Evolutionary conservation across 495 filamentous ascomycete species (phyloP).

Genomic region (Lichina pygmaea): DNA sequence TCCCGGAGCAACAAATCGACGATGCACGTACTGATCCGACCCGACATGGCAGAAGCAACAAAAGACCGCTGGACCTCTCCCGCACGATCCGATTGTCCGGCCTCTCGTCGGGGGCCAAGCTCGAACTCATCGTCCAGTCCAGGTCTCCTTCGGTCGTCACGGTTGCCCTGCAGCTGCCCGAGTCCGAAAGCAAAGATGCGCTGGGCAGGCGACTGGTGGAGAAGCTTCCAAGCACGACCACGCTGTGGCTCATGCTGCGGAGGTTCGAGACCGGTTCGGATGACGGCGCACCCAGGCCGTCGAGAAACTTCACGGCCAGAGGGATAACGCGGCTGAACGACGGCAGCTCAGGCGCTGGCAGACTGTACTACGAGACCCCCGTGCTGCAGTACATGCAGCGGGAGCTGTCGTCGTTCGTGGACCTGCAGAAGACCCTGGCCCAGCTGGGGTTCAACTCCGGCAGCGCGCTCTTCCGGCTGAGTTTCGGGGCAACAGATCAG

Average conservation of each 20-base stretch:
- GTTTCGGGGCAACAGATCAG: slow-evolving; percentile 43
- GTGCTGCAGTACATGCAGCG: slow-evolving; percentile 57
- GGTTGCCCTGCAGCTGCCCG: slow-evolving; percentile 58
- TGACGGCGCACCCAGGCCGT: slow-evolving; percentile 19
- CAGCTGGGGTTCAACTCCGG: slow-evolving; percentile 71
- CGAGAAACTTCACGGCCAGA: slow-evolving; percentile 49
- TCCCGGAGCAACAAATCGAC: neutral
- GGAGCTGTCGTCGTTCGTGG: slow-evolving; percentile 45
- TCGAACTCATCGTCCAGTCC: slow-evolving; percentile 70
- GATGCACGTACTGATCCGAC: slow-evolving; percentile 3
- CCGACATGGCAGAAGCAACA: slow-evolving; percentile 30
- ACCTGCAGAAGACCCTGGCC: slow-evolving; percentile 67
- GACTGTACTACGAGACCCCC: slow-evolving; percentile 66
- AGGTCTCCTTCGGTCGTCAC: slow-evolving; percentile 60
- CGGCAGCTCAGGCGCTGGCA: slow-evolving; percentile 32
- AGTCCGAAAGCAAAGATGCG: slow-evolving; percentile 27
- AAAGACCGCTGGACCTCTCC: slow-evolving; percentile 63
- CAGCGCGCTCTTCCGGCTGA: slow-evolving; percentile 46
- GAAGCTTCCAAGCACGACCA: slow-evolving; percentile 61
- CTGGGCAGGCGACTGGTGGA: slow-evolving; percentile 39
- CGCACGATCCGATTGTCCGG: slow-evolving; percentile 67
- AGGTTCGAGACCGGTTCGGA: slow-evolving; percentile 53
- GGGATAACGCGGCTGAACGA: slow-evolving; percentile 30
- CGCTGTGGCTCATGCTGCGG: slow-evolving; percentile 65
- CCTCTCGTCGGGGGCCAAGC: slow-evolving; percentile 60